Conservation (phyloP, 108 stramenopile genomes). For the Fistulifera solaris region DNA sequence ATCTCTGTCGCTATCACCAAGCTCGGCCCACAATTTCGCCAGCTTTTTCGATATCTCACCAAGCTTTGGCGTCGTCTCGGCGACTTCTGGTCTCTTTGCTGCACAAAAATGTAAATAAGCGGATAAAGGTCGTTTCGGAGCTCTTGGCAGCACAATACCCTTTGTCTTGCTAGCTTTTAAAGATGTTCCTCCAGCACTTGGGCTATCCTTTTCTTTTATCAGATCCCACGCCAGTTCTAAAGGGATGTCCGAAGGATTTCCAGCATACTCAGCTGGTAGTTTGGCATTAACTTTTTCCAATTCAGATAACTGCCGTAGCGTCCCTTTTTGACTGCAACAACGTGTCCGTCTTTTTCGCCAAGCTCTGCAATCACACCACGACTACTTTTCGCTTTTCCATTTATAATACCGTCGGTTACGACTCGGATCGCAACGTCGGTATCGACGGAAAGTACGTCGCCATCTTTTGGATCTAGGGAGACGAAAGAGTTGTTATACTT, state of each 20-base stretch:
- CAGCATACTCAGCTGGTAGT: slow-evolving; percentile 35
- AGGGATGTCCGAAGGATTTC: slow-evolving; percentile 27
- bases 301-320: slow-evolving; percentile 45
- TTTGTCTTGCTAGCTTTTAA: neutral
- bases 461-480: slow-evolving; percentile 28
- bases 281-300: slow-evolving; percentile 56
- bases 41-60: slow-evolving; percentile 26
- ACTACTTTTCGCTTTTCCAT: slow-evolving; percentile 20
- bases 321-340: slow-evolving; percentile 28
- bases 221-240: slow-evolving; percentile 40
- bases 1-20: slow-evolving; percentile 9
- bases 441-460: slow-evolving; percentile 34
- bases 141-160: slow-evolving; percentile 5
- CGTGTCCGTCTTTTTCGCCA: slow-evolving; percentile 35
- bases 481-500: slow-evolving; percentile 45
- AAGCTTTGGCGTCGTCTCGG: slow-evolving; percentile 3
- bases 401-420: slow-evolving; percentile 39
- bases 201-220: slow-evolving; percentile 8
- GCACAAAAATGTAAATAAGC: slow-evolving; percentile 38
- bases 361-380: slow-evolving; percentile 31
- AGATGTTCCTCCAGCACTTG: neutral
- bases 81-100: slow-evolving; percentile 25
- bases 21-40: slow-evolving; percentile 18
- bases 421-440: slow-evolving; percentile 23
- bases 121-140: slow-evolving; percentile 24